phyloP scores from a whole-genome alignment of 2,329 filamentous ascomycete species.

The Zarea fungicola region DNA sequence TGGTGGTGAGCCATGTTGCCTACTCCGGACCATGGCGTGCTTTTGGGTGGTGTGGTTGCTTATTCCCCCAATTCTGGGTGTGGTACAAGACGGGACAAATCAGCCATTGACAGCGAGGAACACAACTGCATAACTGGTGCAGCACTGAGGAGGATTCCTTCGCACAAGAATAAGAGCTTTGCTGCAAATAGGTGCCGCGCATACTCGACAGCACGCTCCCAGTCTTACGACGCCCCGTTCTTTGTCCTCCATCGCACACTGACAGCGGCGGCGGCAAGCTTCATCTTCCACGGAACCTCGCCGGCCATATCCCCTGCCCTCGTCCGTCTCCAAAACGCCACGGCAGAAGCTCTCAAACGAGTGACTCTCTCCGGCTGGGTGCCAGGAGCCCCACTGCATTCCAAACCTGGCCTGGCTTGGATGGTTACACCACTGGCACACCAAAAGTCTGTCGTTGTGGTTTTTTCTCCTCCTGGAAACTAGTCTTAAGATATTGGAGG shows the following conservation, averaged over 20 bases:
- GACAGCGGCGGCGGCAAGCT: background rate
- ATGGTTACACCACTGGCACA: conserved; percentile 6
- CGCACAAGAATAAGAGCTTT: too few relatives aligned
- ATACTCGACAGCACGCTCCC: background rate
- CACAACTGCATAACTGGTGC: background rate
- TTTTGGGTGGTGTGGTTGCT: conserved; percentile 1
- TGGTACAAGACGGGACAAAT: too few relatives aligned
- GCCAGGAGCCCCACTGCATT: conserved; percentile 8
- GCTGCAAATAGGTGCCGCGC: too few relatives aligned
- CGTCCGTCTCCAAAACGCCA: conserved; percentile 12
- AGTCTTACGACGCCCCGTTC: background rate
- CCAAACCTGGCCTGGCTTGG: background rate
- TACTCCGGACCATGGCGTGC: conserved; percentile 3
- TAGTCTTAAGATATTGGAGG: too few relatives aligned
- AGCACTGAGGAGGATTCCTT: too few relatives aligned
- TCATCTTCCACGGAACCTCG: conserved; percentile 9
- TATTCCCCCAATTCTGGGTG: background rate
- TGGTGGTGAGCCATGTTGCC: background rate
- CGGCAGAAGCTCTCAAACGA: conserved; percentile 13
- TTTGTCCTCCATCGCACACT: background rate
- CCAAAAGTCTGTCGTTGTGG: conserved; percentile 1
- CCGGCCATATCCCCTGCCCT: background rate
- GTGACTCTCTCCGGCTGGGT: conserved; percentile 11
- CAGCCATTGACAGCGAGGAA: background rate
- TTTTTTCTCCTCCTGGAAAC: conserved; percentile 13